Evolutionary conservation across 306 rosid species (phyloP).

Genomic region (Malus asiatica): DNA sequence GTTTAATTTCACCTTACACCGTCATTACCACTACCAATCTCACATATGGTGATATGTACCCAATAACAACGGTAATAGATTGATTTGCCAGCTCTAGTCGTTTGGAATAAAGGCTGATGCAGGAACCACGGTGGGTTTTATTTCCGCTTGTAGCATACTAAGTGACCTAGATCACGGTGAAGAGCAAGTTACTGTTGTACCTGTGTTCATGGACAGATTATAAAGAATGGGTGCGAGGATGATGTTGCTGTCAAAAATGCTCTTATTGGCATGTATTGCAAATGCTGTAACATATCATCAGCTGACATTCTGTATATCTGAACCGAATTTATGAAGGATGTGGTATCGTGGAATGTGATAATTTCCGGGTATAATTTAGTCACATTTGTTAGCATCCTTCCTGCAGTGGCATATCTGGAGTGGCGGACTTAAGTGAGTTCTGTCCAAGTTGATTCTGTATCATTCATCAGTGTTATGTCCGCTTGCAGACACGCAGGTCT

Average conservation of each 20-base stretch:
- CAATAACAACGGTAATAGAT: too few relatives aligned
- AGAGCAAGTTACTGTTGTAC: not conserved
- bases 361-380: slow-evolving; percentile 53
- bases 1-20: too few relatives aligned
- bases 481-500: slow-evolving; percentile 75
- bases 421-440: slow-evolving; percentile 27
- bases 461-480: slow-evolving; percentile 52
- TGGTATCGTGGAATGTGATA: slow-evolving; percentile 55
- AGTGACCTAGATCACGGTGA: slow-evolving; percentile 29
- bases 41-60: too few relatives aligned
- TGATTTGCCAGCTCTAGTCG: too few relatives aligned
- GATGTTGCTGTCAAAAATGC: slow-evolving; percentile 41
- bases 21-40: too few relatives aligned
- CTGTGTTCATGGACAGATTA: slow-evolving; percentile 45
- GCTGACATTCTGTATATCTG: slow-evolving; percentile 41
- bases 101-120: slow-evolving; percentile 34
- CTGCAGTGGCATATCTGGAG: slow-evolving; percentile 43
- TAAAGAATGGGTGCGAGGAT: slow-evolving; percentile 40
- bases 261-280: slow-evolving; percentile 56
- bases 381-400: slow-evolving; percentile 48
- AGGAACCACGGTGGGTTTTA: slow-evolving; percentile 48
- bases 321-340: slow-evolving; percentile 33
- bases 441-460: slow-evolving; percentile 45
- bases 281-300: slow-evolving; percentile 44
- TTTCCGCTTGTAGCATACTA: slow-evolving; percentile 34